These are phyloP conservation scores for Peniophora sp. DNA, from an alignment of 1,284 basidiomycete species.

Conservation along the genomic window DNA sequence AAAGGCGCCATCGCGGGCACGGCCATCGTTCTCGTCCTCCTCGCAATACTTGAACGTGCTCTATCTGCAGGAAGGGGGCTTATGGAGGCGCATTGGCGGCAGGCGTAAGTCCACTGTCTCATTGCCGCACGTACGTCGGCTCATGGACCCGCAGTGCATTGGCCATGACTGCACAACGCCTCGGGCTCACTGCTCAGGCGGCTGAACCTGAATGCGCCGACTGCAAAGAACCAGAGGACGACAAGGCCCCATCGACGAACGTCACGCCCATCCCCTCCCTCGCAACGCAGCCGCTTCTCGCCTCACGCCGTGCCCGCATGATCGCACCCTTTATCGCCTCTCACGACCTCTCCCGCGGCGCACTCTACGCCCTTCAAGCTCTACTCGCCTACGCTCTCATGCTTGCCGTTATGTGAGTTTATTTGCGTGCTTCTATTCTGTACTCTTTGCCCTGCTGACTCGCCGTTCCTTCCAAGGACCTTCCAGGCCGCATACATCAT, in stretches of 20 bases:
- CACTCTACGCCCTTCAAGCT: conserved; percentile 48
- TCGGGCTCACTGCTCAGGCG: neutral
- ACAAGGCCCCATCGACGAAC: neutral
- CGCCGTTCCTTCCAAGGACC: conserved; percentile 43
- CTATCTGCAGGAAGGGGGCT: conserved; percentile 46
- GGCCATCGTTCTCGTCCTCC: conserved; percentile 58
- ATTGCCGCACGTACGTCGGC: neutral
- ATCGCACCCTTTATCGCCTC: conserved; percentile 50
- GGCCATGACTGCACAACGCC: neutral
- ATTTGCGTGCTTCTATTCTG: neutral
- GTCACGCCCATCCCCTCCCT: neutral
- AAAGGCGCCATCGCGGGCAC: conserved; percentile 66
- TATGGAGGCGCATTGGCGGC: conserved; percentile 50
- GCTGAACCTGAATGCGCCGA: neutral
- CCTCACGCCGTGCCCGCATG: conserved; percentile 17
- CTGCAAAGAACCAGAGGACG: neutral
- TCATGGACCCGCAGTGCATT: neutral
- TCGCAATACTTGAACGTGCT: conserved; percentile 65
- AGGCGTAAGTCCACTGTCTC: conserved; percentile 33
- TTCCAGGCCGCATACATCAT: conserved; percentile 66
- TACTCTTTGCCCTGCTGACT: neutral
- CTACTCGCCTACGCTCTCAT: conserved; percentile 54
- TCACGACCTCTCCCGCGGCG: conserved; percentile 58
- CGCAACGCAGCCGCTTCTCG: neutral
- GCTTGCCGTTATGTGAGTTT: conserved; percentile 63